Evolutionary conservation across 2,329 filamentous ascomycete species (phyloP), one percentile per base, ranked within the genome.

Genomic region (Triangularia setosa): DNA sequence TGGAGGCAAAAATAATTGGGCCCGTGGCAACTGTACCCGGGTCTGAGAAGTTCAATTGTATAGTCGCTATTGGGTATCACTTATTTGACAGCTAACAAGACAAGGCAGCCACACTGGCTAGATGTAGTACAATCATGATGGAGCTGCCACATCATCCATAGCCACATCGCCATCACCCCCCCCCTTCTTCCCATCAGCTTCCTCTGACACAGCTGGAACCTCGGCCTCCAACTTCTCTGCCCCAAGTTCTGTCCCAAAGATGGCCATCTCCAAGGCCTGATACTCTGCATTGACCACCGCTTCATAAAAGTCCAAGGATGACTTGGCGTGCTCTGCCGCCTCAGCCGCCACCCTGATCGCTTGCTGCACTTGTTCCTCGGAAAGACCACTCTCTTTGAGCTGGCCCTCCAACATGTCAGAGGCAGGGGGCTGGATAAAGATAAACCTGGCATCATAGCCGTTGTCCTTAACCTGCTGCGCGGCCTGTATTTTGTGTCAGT

Each of bases 391-490:
- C 2, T 75, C 75, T 35, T 79, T 76, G 59, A 87, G 69, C 30
- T 81, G 76, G 52, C 70, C 60, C 65, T 79, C 76, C 9, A 82
- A 69, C 3, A 72, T 73, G 24, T 77, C 75, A 21, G 75, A 61
- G 48, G 70, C 73, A 0, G 83, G 75, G 2, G 83, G 79, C 30
- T 78, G 76, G 66, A 89, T 70, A 65, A 86, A 81, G 60, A 88
- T 74, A 68, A 82, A 83, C 5, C 85, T 82, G 1, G 84, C 85
- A 27, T 79, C 72, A 63, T 84, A 87, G 57, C 79, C 82, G 70
- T 83, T 82, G 64, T 86, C 84, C 66, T 83, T 85, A 65, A 84
- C 81, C 70, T 84, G 83, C 70, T 85, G 80, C 6, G 81, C 80
- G 23, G 83, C 81, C 85, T 87, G 56, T 30, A 3, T 21, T 65